These are phyloP conservation scores for Heimioporus sp. DNA, from an alignment of 768 basidiomycete species.

Conservation along the genomic window DNA sequence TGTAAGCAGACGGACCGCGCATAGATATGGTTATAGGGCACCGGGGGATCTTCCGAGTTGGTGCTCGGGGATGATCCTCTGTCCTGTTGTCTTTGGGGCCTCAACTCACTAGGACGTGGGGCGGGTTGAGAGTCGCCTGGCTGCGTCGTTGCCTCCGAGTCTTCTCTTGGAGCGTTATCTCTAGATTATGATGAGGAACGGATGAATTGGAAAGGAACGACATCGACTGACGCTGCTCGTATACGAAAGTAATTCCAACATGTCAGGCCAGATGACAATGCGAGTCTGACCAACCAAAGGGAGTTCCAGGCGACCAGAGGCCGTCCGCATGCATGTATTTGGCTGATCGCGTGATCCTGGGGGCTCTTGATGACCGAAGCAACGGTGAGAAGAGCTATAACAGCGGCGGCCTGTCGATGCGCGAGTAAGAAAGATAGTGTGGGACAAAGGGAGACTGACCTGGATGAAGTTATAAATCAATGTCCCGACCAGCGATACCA, in stretches of 20 bases:
- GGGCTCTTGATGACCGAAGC: conserved; percentile 49
- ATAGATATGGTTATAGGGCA: conserved; percentile 27
- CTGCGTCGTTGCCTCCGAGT: conserved; percentile 25
- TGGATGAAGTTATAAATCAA: conserved; percentile 51
- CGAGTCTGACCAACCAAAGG: conserved; percentile 58
- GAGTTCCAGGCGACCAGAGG: conserved; percentile 68
- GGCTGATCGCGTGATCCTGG: conserved; percentile 36
- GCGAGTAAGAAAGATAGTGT: conserved; percentile 1
- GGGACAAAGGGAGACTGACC: conserved; percentile 34
- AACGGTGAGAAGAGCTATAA: conserved; percentile 49
- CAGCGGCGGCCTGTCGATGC: conserved; percentile 44
- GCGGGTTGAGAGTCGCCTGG: conserved; percentile 21
- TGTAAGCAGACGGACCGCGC: conserved; percentile 21
- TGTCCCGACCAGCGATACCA: conserved; percentile 53
- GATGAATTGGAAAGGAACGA: background rate
- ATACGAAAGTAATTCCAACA: conserved; percentile 52
- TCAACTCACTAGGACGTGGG: conserved; percentile 11
- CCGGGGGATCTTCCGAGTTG: conserved; percentile 25
- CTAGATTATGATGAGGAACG: conserved; percentile 13
- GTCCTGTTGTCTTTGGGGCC: conserved; percentile 17
- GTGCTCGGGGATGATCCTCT: conserved; percentile 18
- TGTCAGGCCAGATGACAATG: conserved; percentile 46
- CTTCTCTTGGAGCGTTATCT: conserved; percentile 26
- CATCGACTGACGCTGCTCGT: conserved; percentile 32
- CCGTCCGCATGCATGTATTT: conserved; percentile 62